Conservation (phyloP, 768 basidiomycete species). For the Neoboletus subvelutipes region DNA sequence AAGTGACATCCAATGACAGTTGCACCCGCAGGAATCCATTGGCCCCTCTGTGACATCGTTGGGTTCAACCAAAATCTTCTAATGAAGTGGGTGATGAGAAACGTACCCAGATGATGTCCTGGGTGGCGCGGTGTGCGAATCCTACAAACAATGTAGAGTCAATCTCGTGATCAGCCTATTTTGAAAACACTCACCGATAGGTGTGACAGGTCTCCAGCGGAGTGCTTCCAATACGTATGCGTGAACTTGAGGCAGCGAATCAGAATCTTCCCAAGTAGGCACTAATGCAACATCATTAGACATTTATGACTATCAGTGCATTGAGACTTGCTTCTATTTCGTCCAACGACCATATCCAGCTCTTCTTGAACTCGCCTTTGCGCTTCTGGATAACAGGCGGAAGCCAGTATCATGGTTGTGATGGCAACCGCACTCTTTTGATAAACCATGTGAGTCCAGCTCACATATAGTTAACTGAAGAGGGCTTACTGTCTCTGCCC, state of each 20-base stretch:
- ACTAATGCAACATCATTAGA: constrained; percentile 17
- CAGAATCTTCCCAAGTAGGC: constrained; percentile 36
- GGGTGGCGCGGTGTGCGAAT: constrained; percentile 60
- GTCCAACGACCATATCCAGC: constrained; percentile 50
- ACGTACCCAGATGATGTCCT: constrained; percentile 58
- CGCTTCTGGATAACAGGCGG: constrained; percentile 51
- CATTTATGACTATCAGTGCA: neutral
- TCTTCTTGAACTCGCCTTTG: constrained; percentile 52
- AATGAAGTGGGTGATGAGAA: neutral
- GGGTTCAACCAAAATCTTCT: constrained; percentile 36
- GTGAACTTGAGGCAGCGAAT: constrained; percentile 33
- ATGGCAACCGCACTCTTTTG: constrained; percentile 48
- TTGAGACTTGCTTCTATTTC: constrained; percentile 22
- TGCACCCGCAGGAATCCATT: constrained; percentile 25
- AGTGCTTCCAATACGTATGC: constrained; percentile 38
- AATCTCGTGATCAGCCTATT: neutral
- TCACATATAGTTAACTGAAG: neutral
- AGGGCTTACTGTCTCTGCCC: constrained; percentile 46
- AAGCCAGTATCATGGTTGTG: constrained; percentile 50
- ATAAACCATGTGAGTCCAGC: neutral
- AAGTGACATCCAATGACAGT: constrained; percentile 21
- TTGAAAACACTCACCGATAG: constrained; percentile 19
- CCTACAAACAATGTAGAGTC: constrained; percentile 23
- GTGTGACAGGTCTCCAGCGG: constrained; percentile 35
- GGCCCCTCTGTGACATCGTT: constrained; percentile 12